Percentiles rank a stretch among this genome's conserved stretches.
Evolutionary conservation across 371 early-diverging fungal species (phyloP).

Genomic region (Apophysomyces variabilis): DNA sequence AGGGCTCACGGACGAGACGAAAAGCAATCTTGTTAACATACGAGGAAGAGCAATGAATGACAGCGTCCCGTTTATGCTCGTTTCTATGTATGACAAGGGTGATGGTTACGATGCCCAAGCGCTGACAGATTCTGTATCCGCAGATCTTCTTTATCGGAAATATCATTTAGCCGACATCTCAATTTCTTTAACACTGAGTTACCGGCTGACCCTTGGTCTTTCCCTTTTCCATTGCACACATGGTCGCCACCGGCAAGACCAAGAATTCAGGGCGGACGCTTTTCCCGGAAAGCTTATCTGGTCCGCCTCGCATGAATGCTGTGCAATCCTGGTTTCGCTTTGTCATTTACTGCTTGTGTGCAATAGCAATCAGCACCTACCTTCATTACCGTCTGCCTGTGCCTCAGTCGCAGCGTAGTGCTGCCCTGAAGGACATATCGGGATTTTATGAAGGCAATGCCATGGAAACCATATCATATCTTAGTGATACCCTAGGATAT

Average conservation of each 20-base stretch:
- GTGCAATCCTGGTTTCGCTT: constrained; percentile 20
- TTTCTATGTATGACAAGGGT: no score
- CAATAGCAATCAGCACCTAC: constrained; percentile 34
- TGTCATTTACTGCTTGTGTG: constrained; percentile 25
- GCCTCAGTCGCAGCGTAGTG: constrained; percentile 44
- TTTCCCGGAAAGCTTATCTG: background rate
- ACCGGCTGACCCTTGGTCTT: background rate
- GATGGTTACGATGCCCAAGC: no score
- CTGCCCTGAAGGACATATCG: constrained; percentile 31
- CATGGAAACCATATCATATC: constrained; percentile 48
- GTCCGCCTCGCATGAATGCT: constrained; percentile 1
- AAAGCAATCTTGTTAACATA: no score
- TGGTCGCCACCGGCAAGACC: background rate
- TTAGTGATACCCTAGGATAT: constrained; percentile 61
- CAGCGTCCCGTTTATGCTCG: no score
- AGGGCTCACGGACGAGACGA: no score
- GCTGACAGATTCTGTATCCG: no score
- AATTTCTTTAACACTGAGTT: no score
- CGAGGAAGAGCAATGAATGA: no score
- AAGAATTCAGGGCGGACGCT: background rate
- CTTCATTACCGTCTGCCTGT: constrained; percentile 48
- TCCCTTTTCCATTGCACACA: constrained; percentile 2
- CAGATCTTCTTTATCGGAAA: no score
- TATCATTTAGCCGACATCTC: no score
- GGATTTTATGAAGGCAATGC: constrained; percentile 67